A percentile compares a stretch with the other conserved stretches of the same genome.
These are phyloP conservation scores for Apophysomyces variabilis DNA, from an alignment of 371 early-diverging fungal species.

Conservation along the genomic window DNA sequence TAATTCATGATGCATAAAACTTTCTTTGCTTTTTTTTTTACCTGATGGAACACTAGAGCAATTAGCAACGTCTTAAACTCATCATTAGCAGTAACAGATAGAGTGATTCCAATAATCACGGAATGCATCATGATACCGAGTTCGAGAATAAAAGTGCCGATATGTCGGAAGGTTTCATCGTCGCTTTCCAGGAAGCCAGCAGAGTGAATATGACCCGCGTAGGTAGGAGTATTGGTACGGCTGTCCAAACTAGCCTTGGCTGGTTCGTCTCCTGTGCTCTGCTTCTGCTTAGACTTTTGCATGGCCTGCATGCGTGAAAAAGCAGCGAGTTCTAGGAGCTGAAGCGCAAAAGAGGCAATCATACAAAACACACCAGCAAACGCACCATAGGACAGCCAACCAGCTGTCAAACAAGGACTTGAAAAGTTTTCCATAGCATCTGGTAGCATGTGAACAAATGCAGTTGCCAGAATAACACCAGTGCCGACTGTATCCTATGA, in stretches of 20 bases:
- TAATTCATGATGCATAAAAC: not conserved
- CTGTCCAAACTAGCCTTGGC: conserved; percentile 12
- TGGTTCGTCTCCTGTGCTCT: conserved; percentile 12
- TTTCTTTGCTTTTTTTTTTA: conserved; percentile 17
- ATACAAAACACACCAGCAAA: conserved; percentile 54
- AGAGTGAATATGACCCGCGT: conserved; percentile 45
- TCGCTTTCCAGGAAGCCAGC: conserved; percentile 45
- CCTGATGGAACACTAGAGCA: conserved; percentile 90
- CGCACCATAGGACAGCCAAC: conserved; percentile 42
- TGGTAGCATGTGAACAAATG: conserved; percentile 55
- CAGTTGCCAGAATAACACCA: conserved; percentile 52
- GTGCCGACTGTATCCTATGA: conserved; percentile 38
- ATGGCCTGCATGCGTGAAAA: conserved; percentile 29
- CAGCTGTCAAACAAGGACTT: conserved; percentile 43
- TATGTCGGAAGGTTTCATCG: conserved; percentile 31
- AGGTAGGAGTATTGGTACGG: not conserved
- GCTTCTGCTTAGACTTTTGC: conserved; percentile 8
- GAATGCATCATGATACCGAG: conserved; percentile 87
- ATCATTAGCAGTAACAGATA: conserved; percentile 69
- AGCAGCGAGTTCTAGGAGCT: conserved; percentile 43
- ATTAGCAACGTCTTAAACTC: conserved; percentile 74
- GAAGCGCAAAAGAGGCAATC: conserved; percentile 49
- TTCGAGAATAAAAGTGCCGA: conserved; percentile 73
- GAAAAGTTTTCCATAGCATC: conserved; percentile 42
- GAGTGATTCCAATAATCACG: conserved; percentile 82